phyloP scores from a whole-genome alignment of 2,329 filamentous ascomycete genomes.

The Epichloe hybrida region DNA sequence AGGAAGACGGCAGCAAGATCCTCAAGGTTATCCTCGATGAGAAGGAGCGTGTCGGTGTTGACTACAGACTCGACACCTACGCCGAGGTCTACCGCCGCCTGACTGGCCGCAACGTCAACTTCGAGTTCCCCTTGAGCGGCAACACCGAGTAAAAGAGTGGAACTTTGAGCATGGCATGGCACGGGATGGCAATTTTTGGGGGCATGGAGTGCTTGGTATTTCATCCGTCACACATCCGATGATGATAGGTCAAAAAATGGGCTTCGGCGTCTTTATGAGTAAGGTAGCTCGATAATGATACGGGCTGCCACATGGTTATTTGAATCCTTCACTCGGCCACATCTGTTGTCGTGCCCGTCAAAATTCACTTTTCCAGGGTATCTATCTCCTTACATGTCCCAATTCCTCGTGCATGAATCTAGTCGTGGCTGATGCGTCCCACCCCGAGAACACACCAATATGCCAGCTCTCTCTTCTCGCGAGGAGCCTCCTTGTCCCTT shows the following conservation, averaged over 20 bases:
- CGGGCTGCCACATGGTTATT: slow-evolving; percentile 28
- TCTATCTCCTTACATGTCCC: slow-evolving; percentile 23
- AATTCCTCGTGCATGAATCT: slow-evolving; percentile 4
- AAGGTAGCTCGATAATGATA: slow-evolving; percentile 34
- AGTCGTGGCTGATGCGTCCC: slow-evolving; percentile 55
- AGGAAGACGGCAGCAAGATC: slow-evolving; percentile 96
- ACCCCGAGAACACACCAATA: slow-evolving; percentile 93
- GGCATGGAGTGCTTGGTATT: slow-evolving; percentile 14
- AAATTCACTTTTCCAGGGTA: slow-evolving; percentile 21
- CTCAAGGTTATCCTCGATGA: slow-evolving; percentile 99
- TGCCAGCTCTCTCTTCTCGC: slow-evolving; percentile 74
- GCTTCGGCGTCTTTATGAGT: slow-evolving; percentile 37
- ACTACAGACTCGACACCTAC: slow-evolving; percentile 99
- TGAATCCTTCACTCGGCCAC: slow-evolving; percentile 15
- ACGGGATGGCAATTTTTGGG: slow-evolving; percentile 4
- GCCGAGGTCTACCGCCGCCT: slow-evolving; percentile 98
- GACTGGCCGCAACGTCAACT: slow-evolving; percentile 90
- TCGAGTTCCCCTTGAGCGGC: slow-evolving; percentile 86
- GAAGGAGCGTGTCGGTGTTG: slow-evolving; percentile 98
- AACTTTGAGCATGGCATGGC: slow-evolving; percentile 14
- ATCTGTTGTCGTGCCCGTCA: slow-evolving; percentile 9
- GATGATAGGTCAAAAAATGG: slow-evolving; percentile 21
- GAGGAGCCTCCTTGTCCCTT: slow-evolving; percentile 47
- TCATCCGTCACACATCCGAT: slow-evolving; percentile 20
- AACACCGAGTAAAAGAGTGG: slow-evolving; percentile 52